phyloP scores from a whole-genome alignment of 2,329 filamentous ascomycete genomes.

The Colletotrichum simmondsii region DNA sequence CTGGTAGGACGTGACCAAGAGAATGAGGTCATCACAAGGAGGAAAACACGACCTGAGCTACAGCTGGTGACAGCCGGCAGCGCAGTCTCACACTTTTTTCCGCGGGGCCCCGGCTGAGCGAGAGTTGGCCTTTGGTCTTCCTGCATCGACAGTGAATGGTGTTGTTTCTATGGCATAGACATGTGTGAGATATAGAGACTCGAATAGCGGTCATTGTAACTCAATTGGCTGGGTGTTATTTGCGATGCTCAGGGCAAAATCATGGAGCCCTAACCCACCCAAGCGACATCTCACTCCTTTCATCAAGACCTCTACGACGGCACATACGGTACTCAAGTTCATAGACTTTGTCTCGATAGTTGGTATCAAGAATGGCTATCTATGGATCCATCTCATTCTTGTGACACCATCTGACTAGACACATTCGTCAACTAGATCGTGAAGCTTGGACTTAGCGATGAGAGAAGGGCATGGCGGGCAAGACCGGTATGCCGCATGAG shows the following conservation, averaged over 20 bases:
- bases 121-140: neutral
- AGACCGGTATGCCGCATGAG: neutral
- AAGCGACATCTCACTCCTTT: neutral
- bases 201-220: neutral
- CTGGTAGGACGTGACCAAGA: neutral
- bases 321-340: neutral
- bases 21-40: conserved; percentile 18
- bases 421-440: neutral
- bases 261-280: neutral
- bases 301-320: neutral
- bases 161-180: neutral
- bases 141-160: neutral
- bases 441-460: neutral
- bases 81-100: too few relatives aligned
- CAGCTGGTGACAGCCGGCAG: neutral
- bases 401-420: neutral
- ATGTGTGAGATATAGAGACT: too few relatives aligned
- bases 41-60: accelerated
- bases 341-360: neutral
- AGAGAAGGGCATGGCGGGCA: neutral
- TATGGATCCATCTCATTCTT: neutral
- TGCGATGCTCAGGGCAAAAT: neutral
- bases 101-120: too few relatives aligned
- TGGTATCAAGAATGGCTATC: neutral
- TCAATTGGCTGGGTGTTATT: neutral